Evolutionary conservation across 768 basidiomycete species (phyloP).

Genomic region (Amanita exitialis): DNA sequence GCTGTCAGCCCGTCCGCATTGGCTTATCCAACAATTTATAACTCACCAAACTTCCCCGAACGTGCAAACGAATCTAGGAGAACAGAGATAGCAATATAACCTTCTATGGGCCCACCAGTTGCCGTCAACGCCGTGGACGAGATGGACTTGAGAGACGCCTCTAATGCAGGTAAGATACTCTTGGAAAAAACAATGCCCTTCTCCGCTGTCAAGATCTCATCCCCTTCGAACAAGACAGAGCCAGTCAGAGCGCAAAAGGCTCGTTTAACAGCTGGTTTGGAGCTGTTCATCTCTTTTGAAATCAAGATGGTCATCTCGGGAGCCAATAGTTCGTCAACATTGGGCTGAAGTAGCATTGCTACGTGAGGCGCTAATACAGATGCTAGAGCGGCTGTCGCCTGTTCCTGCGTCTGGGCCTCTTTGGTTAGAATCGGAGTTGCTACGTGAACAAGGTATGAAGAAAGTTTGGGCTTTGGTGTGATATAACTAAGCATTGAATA

Average conservation of each 20-base stretch:
- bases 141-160: slow-evolving; percentile 58
- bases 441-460: slow-evolving; percentile 34
- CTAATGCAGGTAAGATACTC: slow-evolving; percentile 50
- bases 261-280: slow-evolving; percentile 51
- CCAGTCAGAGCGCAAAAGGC: slow-evolving; percentile 61
- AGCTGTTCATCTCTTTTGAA: slow-evolving; percentile 59
- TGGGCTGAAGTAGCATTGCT: slow-evolving; percentile 31
- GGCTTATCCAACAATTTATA: background rate
- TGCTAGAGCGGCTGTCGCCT: slow-evolving; percentile 43
- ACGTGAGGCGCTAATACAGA: slow-evolving; percentile 52
- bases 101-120: slow-evolving; percentile 67
- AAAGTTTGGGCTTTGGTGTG: slow-evolving; percentile 30
- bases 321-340: slow-evolving; percentile 26
- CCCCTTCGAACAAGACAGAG: slow-evolving; percentile 37
- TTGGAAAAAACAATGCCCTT: slow-evolving; percentile 43
- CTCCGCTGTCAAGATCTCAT: slow-evolving; percentile 27
- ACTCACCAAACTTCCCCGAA: slow-evolving; percentile 45
- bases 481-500: slow-evolving; percentile 67
- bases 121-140: slow-evolving; percentile 49
- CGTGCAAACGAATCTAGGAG: slow-evolving; percentile 52
- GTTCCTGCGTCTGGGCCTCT: slow-evolving; percentile 58
- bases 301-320: slow-evolving; percentile 38
- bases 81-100: slow-evolving; percentile 65
- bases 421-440: slow-evolving; percentile 42
- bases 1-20: background rate